Base-by-base conservation (phyloP, 805 yeast genomes). In the Candida pseudofarinosa region DNA sequence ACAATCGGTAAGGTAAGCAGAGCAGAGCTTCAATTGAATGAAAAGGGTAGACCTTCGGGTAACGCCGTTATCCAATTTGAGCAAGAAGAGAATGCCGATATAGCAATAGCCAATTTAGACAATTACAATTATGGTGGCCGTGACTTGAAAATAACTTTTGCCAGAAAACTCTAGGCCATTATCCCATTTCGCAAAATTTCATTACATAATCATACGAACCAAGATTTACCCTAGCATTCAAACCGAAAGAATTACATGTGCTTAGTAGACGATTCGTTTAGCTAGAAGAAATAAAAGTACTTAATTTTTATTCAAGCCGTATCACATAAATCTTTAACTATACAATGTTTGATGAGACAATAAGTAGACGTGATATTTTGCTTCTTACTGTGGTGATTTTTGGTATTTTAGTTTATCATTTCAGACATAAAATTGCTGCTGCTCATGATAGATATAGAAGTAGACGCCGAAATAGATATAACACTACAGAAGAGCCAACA, bases 51-150 rank as follows among this genome's bases (percentile, higher is more conserved):
- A 56, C 80, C 95, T 14, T 72, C 83, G 1, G 98, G 97, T 23
- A 68, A 74, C 49, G 97, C 95, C n/a, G 89, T 88, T 39, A 89
- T 91, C 35, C 78, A 82, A 59, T 87, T 86, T 58, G 83, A 76
- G 46, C 70, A 73, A 42, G 74, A 71, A 23, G 86, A 77, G 28
- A 73, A 78, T 47, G 95, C 97, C 1, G 85, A 80, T 38, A 67
- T 73, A 38, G 91, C 96, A 39, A 80, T 91, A 51, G 70, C 71
- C 36, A 85, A 84, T 64, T 75, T 93, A 55, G 75, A 87, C 58
- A 81, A 80, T 40, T 91, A 90, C 67, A 80, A 75, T 46, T 91
- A 90, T 57, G 98, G 97, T 53, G 87, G 83, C 34, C 81, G 95
- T 54, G 79, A 77, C 48, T 68, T 90, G 51, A 70, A 63, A 19